Base-by-base conservation (phyloP, 2,329 filamentous ascomycete species). In the Mycosphaerella sp. region DNA sequence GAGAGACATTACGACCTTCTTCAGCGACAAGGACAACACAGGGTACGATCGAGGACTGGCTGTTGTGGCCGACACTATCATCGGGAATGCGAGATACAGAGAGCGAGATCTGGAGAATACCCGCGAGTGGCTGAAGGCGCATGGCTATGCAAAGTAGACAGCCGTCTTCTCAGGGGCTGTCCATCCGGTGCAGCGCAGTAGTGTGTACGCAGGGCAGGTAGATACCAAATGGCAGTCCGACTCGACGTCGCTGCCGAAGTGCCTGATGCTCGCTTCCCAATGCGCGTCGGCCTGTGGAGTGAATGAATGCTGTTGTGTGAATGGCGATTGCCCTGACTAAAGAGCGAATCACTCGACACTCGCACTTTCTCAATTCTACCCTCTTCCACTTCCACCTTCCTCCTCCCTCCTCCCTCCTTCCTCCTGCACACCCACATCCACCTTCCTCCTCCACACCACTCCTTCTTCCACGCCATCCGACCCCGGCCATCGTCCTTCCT, bases 31-130 rank as follows among this genome's bases (percentile, higher is more conserved):
- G 75, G 87, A 97, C 65, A 91, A 86, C 14, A 82, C 82, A 63
- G 86, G 84, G 43, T 97, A 90, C 70, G 87, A 94, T 68, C 84
- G 93, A 49, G 90, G 88, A 3, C 72, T 98, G 45, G 84, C 85
- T 59, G 88, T 94, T 59, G 85, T 91, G 56, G 84, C 84, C 67
- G 93, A 97, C 68, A 89, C 85, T 56, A 87, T 97, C 59, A 80
- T 84, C 37, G 88, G 86, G 9, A 85, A 90, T 63, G 89, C 89
- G 4, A 81, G 81, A 36, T 98, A 96, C 75, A 84, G 83, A 67
- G 75, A 82, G 69, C 79, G 93, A 50, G 93, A 97, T 68, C 77
- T 81, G 50, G 76, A 75, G 46, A 74, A 79, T 40, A 78, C 95
- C 49, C 78, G 85, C 70, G 86, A 89, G 71, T 97, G 91, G 90